These are phyloP conservation scores for Vitis cinerea DNA, from an alignment of 164 flowering plant species.

Conservation along the genomic window DNA sequence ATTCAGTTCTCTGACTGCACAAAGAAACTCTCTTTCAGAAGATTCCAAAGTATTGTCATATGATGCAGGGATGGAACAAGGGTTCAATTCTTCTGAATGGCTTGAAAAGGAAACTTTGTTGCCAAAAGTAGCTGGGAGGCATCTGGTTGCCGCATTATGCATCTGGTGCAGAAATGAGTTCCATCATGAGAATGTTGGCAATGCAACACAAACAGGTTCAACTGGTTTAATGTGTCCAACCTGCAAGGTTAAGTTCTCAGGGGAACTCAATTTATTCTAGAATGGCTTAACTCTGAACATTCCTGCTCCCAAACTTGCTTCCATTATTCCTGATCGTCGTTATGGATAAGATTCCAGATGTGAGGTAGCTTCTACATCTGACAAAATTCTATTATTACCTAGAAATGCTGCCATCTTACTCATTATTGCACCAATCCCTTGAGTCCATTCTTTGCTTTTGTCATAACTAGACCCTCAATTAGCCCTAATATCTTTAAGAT, in stretches of 20 bases:
- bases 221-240: slow-evolving; percentile 38
- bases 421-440: not conserved
- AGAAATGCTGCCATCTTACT: not conserved
- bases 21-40: slow-evolving; percentile 23
- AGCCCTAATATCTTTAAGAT: too few species aligned
- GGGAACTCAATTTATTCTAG: slow-evolving; percentile 25
- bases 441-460: not conserved
- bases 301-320: not conserved
- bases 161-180: slow-evolving; percentile 49
- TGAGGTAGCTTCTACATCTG: slow-evolving; percentile 11
- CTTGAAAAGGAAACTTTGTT: slow-evolving; percentile 31
- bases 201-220: slow-evolving; percentile 27
- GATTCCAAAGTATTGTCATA: slow-evolving; percentile 27
- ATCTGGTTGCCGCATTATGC: slow-evolving; percentile 28
- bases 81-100: slow-evolving; percentile 36
- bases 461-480: too few species aligned
- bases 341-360: not conserved
- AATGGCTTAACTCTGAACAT: not conserved
- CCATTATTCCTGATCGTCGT: not conserved
- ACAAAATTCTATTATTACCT: not conserved
- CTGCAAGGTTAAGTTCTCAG: slow-evolving; percentile 43
- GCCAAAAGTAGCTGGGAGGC: slow-evolving; percentile 23
- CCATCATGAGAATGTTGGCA: slow-evolving; percentile 22
- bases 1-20: slow-evolving; percentile 35
- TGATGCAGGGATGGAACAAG: slow-evolving; percentile 23